Evolutionary conservation across 2,329 filamentous ascomycete genomes (phyloP).

Genomic region (Chaetomium olivaceum): DNA sequence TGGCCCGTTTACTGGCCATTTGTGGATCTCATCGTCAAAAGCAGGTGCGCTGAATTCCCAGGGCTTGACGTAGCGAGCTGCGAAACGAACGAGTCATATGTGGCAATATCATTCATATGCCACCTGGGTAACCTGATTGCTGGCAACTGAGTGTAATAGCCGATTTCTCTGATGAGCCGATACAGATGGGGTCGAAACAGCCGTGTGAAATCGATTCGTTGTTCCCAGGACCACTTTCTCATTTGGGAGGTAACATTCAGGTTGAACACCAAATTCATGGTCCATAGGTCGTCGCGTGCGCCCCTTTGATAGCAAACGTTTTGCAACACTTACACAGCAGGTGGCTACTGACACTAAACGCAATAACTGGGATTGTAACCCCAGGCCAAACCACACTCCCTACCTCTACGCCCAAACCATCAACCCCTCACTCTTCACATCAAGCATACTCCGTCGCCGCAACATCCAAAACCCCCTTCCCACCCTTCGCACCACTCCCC

Average conservation of each 20-base stretch:
- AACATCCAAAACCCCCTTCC: neutral
- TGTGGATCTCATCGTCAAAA: neutral
- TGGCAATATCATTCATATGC: neutral
- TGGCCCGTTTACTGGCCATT: neutral
- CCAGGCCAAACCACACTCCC: neutral
- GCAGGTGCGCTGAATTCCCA: too few relatives aligned
- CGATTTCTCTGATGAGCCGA: neutral
- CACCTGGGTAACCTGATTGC: neutral
- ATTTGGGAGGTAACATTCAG: neutral
- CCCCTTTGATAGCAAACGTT: neutral
- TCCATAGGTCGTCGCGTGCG: neutral
- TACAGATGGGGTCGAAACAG: neutral
- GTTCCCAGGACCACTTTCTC: neutral
- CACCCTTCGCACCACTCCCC: neutral
- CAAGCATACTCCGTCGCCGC: slow-evolving; percentile 7
- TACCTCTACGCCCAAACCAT: neutral
- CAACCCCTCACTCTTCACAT: neutral
- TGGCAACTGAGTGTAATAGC: neutral
- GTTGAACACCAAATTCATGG: neutral
- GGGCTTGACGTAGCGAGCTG: neutral
- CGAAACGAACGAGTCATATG: neutral
- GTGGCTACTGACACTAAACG: neutral
- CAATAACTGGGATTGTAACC: neutral
- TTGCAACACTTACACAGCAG: neutral
- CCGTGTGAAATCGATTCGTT: neutral